Evolutionary conservation across 345 rosid species (phyloP), one percentile per base, ranked within the genome.

Genomic region (Nephelium lappaceum): DNA sequence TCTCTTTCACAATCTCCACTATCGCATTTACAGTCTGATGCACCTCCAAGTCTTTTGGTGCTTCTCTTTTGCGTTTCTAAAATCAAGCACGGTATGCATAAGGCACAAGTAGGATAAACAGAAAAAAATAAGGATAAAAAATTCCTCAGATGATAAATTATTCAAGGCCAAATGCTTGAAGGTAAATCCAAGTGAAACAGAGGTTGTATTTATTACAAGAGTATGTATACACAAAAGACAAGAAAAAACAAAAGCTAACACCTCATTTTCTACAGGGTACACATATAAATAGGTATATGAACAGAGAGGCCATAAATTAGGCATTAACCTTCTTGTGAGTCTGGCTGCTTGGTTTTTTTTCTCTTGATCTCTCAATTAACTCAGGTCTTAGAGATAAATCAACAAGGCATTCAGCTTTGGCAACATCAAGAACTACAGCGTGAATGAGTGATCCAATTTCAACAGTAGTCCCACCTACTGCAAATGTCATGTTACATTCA

Each of bases 1-100:
- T 88, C 85, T 94, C 99, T 84, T 96, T 96, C 84, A 91, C 97
- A 79, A 96, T 91, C 91, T 96, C 99, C 71, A 96, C 97, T 76
- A 89, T 74, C 67, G 97, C 95, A 81, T 80, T 86, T 73, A 94
- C 93, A 53, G 83, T 86, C 86, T 90, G 94, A 86, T 88, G 89
- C 87, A 94, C 75, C 85, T 89, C 94, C 81, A 94, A 86, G 42
- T 86, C 89, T 85, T 85, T 93, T 57, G 81, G 78, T 60, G 79
- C 74, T 81, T 87, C 91, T 77, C 89, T 91, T 87, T 89, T 94
- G 80, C 92, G 94, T 84, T 94, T 93, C 98, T 91, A 86, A 72
- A 80, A 79, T 71, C 69, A 79, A 73, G 57, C 60, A 75, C 10
- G 12, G 45, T 65, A 21, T 42, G 53, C 63, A 79, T 81, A 31